These are phyloP conservation scores for Ananas comosus DNA, from an alignment of 176 grass and related monocot genomes.

Conservation along the genomic window DNA sequence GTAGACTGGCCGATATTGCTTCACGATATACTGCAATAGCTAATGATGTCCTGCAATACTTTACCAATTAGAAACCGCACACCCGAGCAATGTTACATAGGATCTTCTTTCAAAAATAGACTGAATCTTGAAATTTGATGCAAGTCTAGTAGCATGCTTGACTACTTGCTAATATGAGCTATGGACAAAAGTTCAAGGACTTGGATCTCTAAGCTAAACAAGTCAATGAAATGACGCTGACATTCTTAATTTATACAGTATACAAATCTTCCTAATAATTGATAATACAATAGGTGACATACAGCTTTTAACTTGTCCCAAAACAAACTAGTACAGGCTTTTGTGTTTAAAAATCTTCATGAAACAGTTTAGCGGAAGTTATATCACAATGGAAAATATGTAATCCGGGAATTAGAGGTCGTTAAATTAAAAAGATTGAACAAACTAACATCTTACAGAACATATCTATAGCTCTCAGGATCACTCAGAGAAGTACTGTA, in stretches of 20 bases:
- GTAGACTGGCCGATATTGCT: constrained; percentile 45
- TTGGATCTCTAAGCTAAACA: too few relatives aligned
- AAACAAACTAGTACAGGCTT: too few relatives aligned
- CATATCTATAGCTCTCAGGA: not conserved
- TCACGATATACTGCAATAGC: constrained; percentile 63
- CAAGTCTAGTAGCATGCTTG: too few relatives aligned
- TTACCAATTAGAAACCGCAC: constrained; percentile 10
- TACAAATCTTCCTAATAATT: too few relatives aligned
- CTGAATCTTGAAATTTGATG: too few relatives aligned
- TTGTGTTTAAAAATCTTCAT: not conserved
- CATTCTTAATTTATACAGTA: too few relatives aligned
- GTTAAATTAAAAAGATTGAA: not conserved
- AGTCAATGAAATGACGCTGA: too few relatives aligned
- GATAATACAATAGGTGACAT: too few relatives aligned
- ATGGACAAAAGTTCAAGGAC: too few relatives aligned
- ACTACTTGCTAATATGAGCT: too few relatives aligned
- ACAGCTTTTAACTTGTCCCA: too few relatives aligned
- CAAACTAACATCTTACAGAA: not conserved
- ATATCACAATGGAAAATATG: not conserved
- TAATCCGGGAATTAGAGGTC: not conserved
- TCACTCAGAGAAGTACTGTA: constrained; percentile 20
- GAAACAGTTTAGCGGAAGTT: not conserved
- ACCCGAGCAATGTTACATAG: not conserved
- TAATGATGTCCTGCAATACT: constrained; percentile 58
- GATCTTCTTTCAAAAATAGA: not conserved